Base-by-base conservation (phyloP, 2,329 filamentous ascomycete genomes). In the Tricladium varicosporioides region DNA sequence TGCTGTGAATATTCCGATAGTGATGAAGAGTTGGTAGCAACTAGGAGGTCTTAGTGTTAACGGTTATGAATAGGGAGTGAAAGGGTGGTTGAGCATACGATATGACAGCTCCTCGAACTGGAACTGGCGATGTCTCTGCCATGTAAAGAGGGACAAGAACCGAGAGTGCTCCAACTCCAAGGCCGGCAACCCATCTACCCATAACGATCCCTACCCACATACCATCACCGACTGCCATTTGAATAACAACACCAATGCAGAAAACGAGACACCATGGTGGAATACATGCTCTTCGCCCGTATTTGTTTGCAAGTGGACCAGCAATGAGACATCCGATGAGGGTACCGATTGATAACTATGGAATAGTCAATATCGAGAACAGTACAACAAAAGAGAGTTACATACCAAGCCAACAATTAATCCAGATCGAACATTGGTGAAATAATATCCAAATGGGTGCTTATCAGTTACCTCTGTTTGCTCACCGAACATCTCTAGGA, bases 321-420 rank as follows among this genome's bases (percentile, higher is more conserved):
- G 87, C 89, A 60, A 90, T 84, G 64, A 93, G 70, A 51, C 82
- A 86, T 70, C 89, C 90, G 59, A 92, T 87, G 78, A 93, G 91
- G 63, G 89, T 92, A 74, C 88, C 88, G 69, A 70, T 84, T 32
- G 89, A 93, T 49, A 93, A 81, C 62, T 80, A 80, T 63, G 11
- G 84, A 69, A 46, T 80, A 77, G 48, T 82, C 82, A 44, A 84
- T 62, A 40, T 85, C 69, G 19, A 78, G 80, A 11, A 82, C 82
- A 52, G 82, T 75, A 48, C 32, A 27, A 7, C 10, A 45, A 44
- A 46, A 42, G 15, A 18, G 3, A 16, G 18, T 46, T 18, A 60
- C 65, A n/a, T 63, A 68, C 66, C 32, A 88, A 75, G 60, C 79
- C 84, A 57, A 85, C 81, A 60, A 88, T 84, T 18, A 84, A 80